Conservation (phyloP, 306 rosid genomes). For the Vicia sativa region DNA sequence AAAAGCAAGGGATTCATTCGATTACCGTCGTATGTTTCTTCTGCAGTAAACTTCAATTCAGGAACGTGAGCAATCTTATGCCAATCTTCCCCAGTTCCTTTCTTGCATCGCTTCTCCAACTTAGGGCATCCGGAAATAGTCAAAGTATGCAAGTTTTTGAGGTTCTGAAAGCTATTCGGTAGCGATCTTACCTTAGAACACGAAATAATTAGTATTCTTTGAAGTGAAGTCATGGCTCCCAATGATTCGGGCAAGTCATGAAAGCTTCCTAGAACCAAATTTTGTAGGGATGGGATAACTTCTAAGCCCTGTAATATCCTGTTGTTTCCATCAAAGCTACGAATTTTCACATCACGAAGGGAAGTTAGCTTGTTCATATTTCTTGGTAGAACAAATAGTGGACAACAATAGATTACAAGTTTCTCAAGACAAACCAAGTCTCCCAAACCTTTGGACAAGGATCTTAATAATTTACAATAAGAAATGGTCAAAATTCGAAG, state of each 20-base stretch:
- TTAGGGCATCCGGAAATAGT: accelerated
- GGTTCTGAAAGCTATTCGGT: neutral
- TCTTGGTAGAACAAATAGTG: neutral
- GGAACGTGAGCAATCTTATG: neutral
- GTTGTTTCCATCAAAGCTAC: accelerated
- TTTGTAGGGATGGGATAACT: conserved; percentile 16
- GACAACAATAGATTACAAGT: accelerated
- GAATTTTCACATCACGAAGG: accelerated
- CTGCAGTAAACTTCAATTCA: neutral
- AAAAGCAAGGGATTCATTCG: no score
- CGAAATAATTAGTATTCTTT: accelerated
- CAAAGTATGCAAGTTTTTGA: neutral
- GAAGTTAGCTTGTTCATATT: conserved; percentile 14
- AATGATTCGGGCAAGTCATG: neutral
- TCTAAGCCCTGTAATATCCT: neutral
- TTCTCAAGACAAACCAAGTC: conserved; percentile 9
- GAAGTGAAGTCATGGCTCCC: conserved; percentile 12
- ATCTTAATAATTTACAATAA: neutral
- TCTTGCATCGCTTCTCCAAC: conserved; percentile 7
- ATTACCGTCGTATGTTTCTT: no score
- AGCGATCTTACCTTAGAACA: neutral
- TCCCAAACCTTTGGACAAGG: conserved; percentile 9
- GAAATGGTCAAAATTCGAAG: neutral
- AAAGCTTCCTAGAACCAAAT: accelerated
- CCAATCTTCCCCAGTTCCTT: conserved; percentile 27